These are phyloP conservation scores for Trichoderma sp. DNA, from an alignment of 2,329 filamentous ascomycete species.

Conservation along the genomic window DNA sequence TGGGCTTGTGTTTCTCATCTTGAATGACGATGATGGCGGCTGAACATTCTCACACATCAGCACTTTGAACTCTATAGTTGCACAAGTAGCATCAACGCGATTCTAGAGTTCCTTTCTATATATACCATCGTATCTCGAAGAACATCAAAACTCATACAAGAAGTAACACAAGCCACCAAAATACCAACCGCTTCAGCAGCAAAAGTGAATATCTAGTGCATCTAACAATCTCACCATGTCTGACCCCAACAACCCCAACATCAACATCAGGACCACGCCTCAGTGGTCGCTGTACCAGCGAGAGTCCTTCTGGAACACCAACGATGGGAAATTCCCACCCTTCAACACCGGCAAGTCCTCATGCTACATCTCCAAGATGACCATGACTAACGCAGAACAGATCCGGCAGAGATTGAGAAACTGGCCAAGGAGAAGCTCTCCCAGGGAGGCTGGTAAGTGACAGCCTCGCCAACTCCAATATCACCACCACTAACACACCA, in stretches of 20 bases:
- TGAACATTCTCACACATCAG: not conserved
- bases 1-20: not conserved
- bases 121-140: not conserved
- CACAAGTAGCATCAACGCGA: not conserved
- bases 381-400: not conserved
- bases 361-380: too few relatives aligned
- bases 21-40: not conserved
- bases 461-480: not conserved
- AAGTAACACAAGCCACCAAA: too few relatives aligned
- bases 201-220: not conserved
- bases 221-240: conserved; percentile 10
- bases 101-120: not conserved
- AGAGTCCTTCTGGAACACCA: conserved; percentile 24
- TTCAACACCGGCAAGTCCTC: conserved; percentile 15
- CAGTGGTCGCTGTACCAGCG: conserved; percentile 25
- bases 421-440: conserved; percentile 24
- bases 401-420: conserved; percentile 20
- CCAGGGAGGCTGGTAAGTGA: conserved; percentile 14
- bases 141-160: too few relatives aligned
- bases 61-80: not conserved
- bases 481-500: not conserved
- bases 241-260: conserved; percentile 26
- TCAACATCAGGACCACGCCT: conserved; percentile 22
- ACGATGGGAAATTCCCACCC: conserved; percentile 13
- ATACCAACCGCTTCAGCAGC: not conserved